These are phyloP conservation scores for Ophiostoma novo-ulmi DNA, from an alignment of 2,329 filamentous ascomycete species.

Conservation along the genomic window DNA sequence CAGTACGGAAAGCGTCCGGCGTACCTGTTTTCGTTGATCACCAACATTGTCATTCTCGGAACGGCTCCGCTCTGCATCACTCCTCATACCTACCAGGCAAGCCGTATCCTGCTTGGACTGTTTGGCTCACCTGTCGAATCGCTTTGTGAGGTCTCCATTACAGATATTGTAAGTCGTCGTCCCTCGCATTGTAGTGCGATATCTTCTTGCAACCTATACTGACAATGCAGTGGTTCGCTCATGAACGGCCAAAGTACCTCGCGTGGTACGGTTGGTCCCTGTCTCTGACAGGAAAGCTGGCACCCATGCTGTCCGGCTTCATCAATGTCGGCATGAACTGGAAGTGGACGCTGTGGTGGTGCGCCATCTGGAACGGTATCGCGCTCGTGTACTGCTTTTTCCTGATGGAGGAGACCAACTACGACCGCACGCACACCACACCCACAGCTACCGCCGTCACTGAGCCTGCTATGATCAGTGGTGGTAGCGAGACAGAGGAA, in stretches of 20 bases:
- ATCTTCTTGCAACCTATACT: neutral
- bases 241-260: slow-evolving; percentile 37
- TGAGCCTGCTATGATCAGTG: slow-evolving; percentile 29
- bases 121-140: slow-evolving; percentile 44
- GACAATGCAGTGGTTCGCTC: slow-evolving; percentile 28
- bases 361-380: slow-evolving; percentile 48
- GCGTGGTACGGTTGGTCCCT: slow-evolving; percentile 42
- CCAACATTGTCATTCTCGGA: slow-evolving; percentile 33
- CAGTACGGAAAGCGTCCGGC: slow-evolving; percentile 37
- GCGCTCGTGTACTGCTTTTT: slow-evolving; percentile 52
- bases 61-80: slow-evolving; percentile 28
- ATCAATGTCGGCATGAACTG: slow-evolving; percentile 46
- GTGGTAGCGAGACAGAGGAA: slow-evolving; percentile 27
- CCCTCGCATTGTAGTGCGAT: too few species aligned
- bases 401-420: slow-evolving; percentile 58
- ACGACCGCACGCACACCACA: slow-evolving; percentile 34
- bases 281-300: slow-evolving; percentile 42
- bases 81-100: slow-evolving; percentile 38
- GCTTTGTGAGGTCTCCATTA: slow-evolving; percentile 39
- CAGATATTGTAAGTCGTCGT: slow-evolving; percentile 24
- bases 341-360: slow-evolving; percentile 50
- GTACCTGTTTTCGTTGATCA: slow-evolving; percentile 30
- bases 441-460: neutral
- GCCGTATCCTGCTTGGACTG: slow-evolving; percentile 42
- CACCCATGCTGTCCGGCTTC: slow-evolving; percentile 46